Base-by-base conservation (phyloP, 1,139 yeast genomes). In the Nadsonia starkeyi-henricii region DNA sequence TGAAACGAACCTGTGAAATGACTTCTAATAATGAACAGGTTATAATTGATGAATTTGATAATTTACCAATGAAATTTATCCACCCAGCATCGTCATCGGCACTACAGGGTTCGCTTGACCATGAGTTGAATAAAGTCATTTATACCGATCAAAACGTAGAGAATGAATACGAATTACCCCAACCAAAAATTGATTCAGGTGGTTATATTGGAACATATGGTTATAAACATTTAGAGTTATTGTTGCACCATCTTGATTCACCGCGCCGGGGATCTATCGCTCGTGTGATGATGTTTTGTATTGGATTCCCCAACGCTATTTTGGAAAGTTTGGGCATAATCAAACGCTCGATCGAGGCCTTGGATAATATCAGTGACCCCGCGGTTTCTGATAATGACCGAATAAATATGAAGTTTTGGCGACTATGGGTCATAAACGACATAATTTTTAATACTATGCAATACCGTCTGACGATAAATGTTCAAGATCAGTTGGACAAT, bases 191-290 rank as follows among this genome's bases (percentile, higher is more conserved):
- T 33, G 39, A 33, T 33, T 13, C 15, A 13, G 17, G 15, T 12
- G 39, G 17, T 15, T 33, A 33, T n/a, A 13, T 33, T 12, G 39
- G 39, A 8, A 12, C 39, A 3, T 33, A 33, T 15, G 45, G 41
- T 3, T 18, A 46, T 21, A 46, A 48, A 20, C 62, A 59, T 45
- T 48, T 60, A 42, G 49, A 50, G 33, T 50, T 56, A 15, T 55
- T 60, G 17, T 50, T 60, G 37, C 57, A 55, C 46, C 56, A 59
- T 45, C 39, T 33, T 33, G 52, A 55, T n/a, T 51, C 61, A 15
- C 47, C 50, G 44, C 55, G 60, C 17, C 51, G 65, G 18, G 62
- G 64, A 12, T 53, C 59, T 9, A 58, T 62, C 21, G 65, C 65
- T 3, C 54, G 64, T 12, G 54, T 59, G 23, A 58, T 57, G 54